Evolutionary conservation across 495 filamentous ascomycete species (phyloP).

Genomic region (Extremus antarcticus): DNA sequence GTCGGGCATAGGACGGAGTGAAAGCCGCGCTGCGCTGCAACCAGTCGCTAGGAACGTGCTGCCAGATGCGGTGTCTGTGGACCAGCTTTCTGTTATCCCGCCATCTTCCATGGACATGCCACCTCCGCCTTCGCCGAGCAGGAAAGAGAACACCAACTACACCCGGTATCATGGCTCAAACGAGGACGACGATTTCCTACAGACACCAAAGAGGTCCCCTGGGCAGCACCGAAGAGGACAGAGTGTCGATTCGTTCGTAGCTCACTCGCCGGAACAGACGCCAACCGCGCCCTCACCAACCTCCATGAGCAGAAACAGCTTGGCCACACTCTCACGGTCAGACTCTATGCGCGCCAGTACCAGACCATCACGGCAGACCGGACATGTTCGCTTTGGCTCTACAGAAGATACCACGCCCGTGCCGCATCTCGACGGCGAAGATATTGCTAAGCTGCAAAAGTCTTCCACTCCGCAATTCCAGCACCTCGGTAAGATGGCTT

Average conservation of each 20-base stretch:
- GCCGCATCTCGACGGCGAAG: constrained; percentile 27
- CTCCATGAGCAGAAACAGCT: constrained; percentile 7
- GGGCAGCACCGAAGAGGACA: constrained; percentile 8
- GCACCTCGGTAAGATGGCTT: constrained; percentile 75
- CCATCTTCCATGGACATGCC: background rate
- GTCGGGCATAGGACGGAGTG: constrained; percentile 14
- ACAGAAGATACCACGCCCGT: constrained; percentile 3
- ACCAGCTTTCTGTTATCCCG: background rate
- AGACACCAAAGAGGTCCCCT: constrained; percentile 7
- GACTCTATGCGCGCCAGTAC: constrained; percentile 28
- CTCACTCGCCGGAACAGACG: constrained; percentile 4
- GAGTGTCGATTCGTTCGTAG: constrained; percentile 6
- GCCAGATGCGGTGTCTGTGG: background rate
- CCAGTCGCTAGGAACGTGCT: constrained; percentile 18
- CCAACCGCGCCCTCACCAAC: constrained; percentile 3
- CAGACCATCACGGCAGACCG: constrained; percentile 5
- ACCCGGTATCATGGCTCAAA: background rate
- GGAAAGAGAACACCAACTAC: constrained; percentile 2
- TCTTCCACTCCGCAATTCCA: constrained; percentile 83
- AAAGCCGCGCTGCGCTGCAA: constrained; percentile 15
- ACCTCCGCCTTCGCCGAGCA: background rate
- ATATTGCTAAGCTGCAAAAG: constrained; percentile 65
- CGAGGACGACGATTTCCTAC: constrained; percentile 2
- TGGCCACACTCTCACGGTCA: constrained; percentile 23
- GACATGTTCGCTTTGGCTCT: constrained; percentile 15